Percentiles rank a stretch among this genome's conserved stretches.
phyloP scores from a whole-genome alignment of 768 basidiomycete genomes.

The Lentinus brumalis region DNA sequence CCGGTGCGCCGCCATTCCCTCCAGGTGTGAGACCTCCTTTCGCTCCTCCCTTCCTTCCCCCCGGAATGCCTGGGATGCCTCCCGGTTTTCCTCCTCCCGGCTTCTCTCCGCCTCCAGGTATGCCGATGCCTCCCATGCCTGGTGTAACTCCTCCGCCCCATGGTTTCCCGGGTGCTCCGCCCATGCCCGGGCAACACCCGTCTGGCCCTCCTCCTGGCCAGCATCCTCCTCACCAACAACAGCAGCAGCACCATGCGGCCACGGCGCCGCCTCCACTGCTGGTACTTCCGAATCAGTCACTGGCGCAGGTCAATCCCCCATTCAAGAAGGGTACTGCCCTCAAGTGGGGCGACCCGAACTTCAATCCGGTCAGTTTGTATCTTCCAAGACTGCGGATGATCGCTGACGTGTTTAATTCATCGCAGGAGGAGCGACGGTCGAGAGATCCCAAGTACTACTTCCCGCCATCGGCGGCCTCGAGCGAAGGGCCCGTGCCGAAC shows the following conservation, averaged over 20 bases:
- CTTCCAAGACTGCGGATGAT: neutral
- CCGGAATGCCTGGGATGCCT: slow-evolving; percentile 31
- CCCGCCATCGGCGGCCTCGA: slow-evolving; percentile 25
- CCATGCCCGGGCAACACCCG: slow-evolving; percentile 25
- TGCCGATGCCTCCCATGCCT: slow-evolving; percentile 27
- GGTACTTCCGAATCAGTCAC: slow-evolving; percentile 55
- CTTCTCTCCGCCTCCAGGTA: slow-evolving; percentile 27
- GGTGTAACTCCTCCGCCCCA: slow-evolving; percentile 25
- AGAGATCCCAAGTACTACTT: slow-evolving; percentile 61
- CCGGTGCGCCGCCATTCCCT: slow-evolving; percentile 39
- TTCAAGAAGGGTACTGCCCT: slow-evolving; percentile 78
- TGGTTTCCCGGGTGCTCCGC: slow-evolving; percentile 31
- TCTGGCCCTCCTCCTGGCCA: slow-evolving; percentile 29
- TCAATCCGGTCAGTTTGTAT: slow-evolving; percentile 64
- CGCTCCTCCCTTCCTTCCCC: slow-evolving; percentile 38
- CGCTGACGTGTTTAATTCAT: neutral
- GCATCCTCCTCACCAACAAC: slow-evolving; percentile 26
- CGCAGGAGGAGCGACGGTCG: slow-evolving; percentile 78
- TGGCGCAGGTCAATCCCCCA: slow-evolving; percentile 67
- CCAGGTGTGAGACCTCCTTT: slow-evolving; percentile 39
- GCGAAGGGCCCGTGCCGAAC: slow-evolving; percentile 32
- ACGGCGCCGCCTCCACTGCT: slow-evolving; percentile 32
- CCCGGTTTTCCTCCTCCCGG: slow-evolving; percentile 32
- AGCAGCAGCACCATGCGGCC: slow-evolving; percentile 25
- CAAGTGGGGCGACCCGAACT: slow-evolving; percentile 77